A percentile compares a stretch with the other conserved stretches of the same genome.
These are phyloP conservation scores for Skeletonema tropicum DNA, from an alignment of 108 stramenopile genomes.

Conservation along the genomic window DNA sequence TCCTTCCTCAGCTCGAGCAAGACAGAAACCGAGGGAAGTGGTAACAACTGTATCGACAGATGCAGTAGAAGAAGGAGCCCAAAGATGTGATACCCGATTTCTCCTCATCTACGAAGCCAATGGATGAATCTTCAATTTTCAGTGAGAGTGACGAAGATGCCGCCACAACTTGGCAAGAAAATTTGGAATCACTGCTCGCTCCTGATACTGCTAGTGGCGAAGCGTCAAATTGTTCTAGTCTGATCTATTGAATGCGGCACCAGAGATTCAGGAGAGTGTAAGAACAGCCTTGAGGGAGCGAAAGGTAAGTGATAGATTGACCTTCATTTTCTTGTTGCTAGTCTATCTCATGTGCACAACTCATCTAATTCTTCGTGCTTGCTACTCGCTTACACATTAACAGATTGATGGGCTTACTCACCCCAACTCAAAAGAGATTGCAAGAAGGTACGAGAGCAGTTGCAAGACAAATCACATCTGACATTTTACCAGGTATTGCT, in stretches of 20 bases:
- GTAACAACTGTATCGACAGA: not conserved
- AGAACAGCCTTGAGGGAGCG: constrained; percentile 64
- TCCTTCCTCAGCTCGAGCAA: not conserved
- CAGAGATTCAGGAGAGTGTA: constrained; percentile 77
- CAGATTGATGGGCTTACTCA: constrained; percentile 85
- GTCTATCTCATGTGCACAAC: not conserved
- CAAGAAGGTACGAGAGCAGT: constrained; percentile 85
- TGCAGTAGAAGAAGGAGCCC: not conserved
- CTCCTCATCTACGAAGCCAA: constrained; percentile 41
- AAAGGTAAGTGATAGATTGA: constrained; percentile 57
- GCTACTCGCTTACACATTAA: not conserved
- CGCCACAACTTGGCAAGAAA: constrained; percentile 65
- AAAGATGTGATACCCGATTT: constrained; percentile 36
- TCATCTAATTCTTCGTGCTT: not conserved
- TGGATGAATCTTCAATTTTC: constrained; percentile 34
- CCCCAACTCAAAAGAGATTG: constrained; percentile 71
- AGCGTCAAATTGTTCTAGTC: constrained; percentile 74
- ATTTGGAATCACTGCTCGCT: constrained; percentile 69
- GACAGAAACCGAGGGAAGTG: not conserved
- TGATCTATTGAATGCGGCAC: constrained; percentile 70
- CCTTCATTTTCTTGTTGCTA: not conserved
- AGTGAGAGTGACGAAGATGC: constrained; percentile 6
- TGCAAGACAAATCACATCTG: constrained; percentile 78
- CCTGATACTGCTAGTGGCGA: constrained; percentile 67
- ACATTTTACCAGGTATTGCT: constrained; percentile 76